Evolutionary conservation across 306 rosid species (phyloP), one percentile per base, ranked within the genome.

Genomic region (Biancaea sappan): DNA sequence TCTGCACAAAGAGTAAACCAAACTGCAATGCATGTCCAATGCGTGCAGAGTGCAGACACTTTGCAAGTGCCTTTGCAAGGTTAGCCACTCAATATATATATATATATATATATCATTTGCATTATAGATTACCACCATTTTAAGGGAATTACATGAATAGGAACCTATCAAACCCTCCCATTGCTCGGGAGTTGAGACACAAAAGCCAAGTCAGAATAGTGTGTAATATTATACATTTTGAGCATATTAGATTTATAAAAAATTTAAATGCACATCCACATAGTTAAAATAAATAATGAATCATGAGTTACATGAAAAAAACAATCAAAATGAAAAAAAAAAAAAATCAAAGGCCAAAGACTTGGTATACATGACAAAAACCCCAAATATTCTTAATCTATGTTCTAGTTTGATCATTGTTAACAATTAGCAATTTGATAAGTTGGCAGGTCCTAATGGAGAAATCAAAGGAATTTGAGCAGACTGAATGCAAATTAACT

Each of bases 31-130:
- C 99, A 67, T 94, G 99, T 76, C 99, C 99, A 41, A 84, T 94
- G 99, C 86, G 97, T 83, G 99, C 95, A 79, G 99, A 94, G 59
- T 94, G 99, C 86, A 90, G 96, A 71, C 97, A 94, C 83, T 94
- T 94, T 28, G 99, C 97, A 69, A 94, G 98, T 76, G 98, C 98
- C 78, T 94, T 94, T 80, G 98, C 97, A 80, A 94, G 99, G 99
- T 94, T 76, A 59, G 87, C 56, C 46, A 73, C 50, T 80, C 62
- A 26, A 66, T 58, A 22, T 58, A n/a, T n/a, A n/a, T n/a, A n/a
- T n/a, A n/a, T n/a, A n/a, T n/a, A n/a, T n/a, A n/a, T n/a, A 65
- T 61, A 28, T 77, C 51, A 57, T 25, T 25, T 73, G 60, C 56
- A 48, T 77, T 71, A 72, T 48, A 66, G 57, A 24, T 48, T 63